These are phyloP conservation scores for Aureobasidium sp. DNA, from an alignment of 2,329 filamentous ascomycete species.

Conservation along the genomic window DNA sequence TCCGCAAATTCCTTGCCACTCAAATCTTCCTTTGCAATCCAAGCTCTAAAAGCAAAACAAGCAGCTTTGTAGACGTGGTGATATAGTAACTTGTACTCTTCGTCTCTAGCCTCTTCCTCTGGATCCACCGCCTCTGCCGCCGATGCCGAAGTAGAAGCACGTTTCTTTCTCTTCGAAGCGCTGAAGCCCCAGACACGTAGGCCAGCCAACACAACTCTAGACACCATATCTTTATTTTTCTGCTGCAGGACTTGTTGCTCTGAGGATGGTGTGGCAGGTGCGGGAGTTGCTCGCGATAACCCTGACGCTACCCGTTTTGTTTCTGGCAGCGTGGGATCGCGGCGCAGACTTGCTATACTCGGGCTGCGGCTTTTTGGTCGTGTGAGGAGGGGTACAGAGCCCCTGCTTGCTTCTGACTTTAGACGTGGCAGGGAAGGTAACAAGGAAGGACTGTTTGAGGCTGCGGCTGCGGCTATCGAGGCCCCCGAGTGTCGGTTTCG, in stretches of 20 bases:
- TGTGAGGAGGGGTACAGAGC: constrained; percentile 19
- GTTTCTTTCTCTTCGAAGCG: constrained; percentile 20
- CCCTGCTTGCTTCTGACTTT: constrained; percentile 19
- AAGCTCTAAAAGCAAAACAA: constrained; percentile 38
- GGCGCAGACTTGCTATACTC: constrained; percentile 23
- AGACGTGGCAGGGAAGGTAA: constrained; percentile 25
- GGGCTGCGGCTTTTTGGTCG: constrained; percentile 24
- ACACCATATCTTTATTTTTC: constrained; percentile 42
- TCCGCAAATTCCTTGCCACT: constrained; percentile 30
- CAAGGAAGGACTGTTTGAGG: constrained; percentile 1
- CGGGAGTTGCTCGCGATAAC: neutral
- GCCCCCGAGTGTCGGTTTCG: constrained; percentile 35
- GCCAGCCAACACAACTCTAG: constrained; percentile 44
- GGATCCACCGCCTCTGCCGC: neutral
- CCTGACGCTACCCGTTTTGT: neutral
- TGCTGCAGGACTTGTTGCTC: constrained; percentile 17
- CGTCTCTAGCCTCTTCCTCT: constrained; percentile 30
- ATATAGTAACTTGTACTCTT: constrained; percentile 46
- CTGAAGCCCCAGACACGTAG: constrained; percentile 45
- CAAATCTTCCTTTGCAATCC: constrained; percentile 31
- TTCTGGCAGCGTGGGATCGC: constrained; percentile 12
- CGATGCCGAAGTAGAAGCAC: neutral
- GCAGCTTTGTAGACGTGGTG: constrained; percentile 44
- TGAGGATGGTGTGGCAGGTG: neutral
- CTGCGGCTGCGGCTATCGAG: constrained; percentile 35